Evolutionary conservation across 306 rosid species (phyloP).

Genomic region (Glycine latifolia): DNA sequence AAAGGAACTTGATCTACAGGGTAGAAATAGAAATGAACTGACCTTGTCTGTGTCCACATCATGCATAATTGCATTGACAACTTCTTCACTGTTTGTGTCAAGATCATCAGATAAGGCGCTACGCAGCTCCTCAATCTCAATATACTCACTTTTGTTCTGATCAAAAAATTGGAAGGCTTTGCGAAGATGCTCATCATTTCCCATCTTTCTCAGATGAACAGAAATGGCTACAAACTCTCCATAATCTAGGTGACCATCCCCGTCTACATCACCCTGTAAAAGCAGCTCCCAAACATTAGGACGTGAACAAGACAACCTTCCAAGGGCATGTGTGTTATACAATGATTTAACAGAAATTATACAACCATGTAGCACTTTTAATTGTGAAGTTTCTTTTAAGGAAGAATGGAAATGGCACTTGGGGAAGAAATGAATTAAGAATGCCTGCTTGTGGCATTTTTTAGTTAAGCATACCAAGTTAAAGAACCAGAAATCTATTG

Average conservation of each 20-base stretch:
- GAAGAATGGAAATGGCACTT: slow-evolving; percentile 5
- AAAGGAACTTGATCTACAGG: not conserved
- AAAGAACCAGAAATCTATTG: not conserved
- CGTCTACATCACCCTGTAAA: slow-evolving; percentile 90
- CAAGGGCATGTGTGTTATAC: not conserved
- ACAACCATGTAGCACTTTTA: slow-evolving; percentile 22
- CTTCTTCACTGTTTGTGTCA: slow-evolving; percentile 74
- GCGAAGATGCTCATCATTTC: slow-evolving; percentile 79
- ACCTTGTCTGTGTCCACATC: slow-evolving; percentile 99
- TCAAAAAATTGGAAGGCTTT: slow-evolving; percentile 93
- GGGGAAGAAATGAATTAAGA: slow-evolving; percentile 1
- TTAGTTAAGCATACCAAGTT: not conserved
- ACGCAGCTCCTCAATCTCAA: slow-evolving; percentile 89
- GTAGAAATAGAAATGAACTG: slow-evolving; percentile 33
- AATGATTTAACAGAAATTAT: not conserved
- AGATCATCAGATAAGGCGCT: slow-evolving; percentile 65
- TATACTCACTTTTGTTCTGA: slow-evolving; percentile 64
- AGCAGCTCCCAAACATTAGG: slow-evolving; percentile 41
- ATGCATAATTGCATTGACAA: slow-evolving; percentile 73
- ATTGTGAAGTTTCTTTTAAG: not conserved
- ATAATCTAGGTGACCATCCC: slow-evolving; percentile 83
- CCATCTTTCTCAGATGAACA: slow-evolving; percentile 84
- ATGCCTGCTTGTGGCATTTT: not conserved
- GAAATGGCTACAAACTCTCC: slow-evolving; percentile 93
- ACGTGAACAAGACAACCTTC: slow-evolving; percentile 19